phyloP scores from a whole-genome alignment of 75 land plant species.

The Isoetes taiwanensis region DNA sequence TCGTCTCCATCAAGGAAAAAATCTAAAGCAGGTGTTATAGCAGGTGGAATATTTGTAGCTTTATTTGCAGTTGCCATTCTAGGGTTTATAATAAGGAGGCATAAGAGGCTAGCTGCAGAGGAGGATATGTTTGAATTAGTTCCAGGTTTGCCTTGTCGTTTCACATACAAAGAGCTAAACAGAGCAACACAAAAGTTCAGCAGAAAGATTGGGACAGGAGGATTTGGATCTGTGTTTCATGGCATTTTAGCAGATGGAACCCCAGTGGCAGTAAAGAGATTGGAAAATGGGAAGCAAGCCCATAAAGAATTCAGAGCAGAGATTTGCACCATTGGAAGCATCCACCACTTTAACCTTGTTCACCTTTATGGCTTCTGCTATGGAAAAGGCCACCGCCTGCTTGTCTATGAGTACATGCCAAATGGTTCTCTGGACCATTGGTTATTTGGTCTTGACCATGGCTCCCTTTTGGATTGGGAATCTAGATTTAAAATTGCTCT shows the following conservation, averaged over 20 bases:
- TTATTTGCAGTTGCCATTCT: no score
- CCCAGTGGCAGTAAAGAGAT: slow-evolving; percentile 43
- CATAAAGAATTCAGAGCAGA: slow-evolving; percentile 51
- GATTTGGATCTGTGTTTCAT: slow-evolving; percentile 48
- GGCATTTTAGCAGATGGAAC: slow-evolving; percentile 32
- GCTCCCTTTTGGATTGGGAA: slow-evolving; percentile 37
- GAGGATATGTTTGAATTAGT: no score
- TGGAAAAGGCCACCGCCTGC: slow-evolving; percentile 38
- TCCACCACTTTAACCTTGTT: slow-evolving; percentile 51
- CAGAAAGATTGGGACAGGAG: slow-evolving; percentile 46
- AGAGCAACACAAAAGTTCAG: slow-evolving; percentile 42
- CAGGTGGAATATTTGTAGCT: no score
- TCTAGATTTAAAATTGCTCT: slow-evolving; percentile 36
- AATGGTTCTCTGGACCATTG: slow-evolving; percentile 54
- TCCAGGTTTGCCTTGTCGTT: no score
- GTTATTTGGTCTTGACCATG: slow-evolving; percentile 43
- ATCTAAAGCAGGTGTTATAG: no score
- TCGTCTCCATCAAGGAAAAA: no score
- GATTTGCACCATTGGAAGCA: slow-evolving; percentile 58
- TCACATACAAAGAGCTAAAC: no score
- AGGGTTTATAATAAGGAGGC: no score
- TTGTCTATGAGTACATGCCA: slow-evolving; percentile 53
- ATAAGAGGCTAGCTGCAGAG: no score
- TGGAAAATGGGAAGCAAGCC: slow-evolving; percentile 27
- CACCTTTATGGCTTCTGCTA: slow-evolving; percentile 49